phyloP scores from a whole-genome alignment of 176 grass and related monocot genomes.

The Eremochloa ophiuroides region DNA sequence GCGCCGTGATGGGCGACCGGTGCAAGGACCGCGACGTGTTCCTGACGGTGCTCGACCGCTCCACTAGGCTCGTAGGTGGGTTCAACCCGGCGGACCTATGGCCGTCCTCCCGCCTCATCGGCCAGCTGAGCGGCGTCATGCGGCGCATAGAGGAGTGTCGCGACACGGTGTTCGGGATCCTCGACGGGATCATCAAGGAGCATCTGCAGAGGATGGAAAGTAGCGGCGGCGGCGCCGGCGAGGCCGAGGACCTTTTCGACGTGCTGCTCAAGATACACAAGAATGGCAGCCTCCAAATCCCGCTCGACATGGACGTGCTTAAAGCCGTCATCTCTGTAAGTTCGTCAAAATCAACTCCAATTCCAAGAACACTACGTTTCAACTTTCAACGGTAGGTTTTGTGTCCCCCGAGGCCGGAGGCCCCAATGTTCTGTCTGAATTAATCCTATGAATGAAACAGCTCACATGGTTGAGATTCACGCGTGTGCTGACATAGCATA shows the following conservation, averaged over 20 bases:
- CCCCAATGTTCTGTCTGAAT: too few species aligned
- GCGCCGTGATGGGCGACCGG: conserved; percentile 40
- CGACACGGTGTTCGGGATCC: conserved; percentile 33
- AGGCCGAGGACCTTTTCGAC: too few species aligned
- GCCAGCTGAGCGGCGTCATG: conserved; percentile 21
- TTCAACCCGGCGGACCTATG: conserved; percentile 56
- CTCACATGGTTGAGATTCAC: too few species aligned
- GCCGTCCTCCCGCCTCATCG: conserved; percentile 36
- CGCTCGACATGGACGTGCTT: conserved; percentile 36
- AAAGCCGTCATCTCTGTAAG: too few species aligned
- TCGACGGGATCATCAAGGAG: conserved; percentile 49
- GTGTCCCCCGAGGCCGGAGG: too few species aligned
- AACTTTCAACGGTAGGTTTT: too few species aligned
- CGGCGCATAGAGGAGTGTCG: conserved; percentile 22
- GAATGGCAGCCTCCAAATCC: conserved; percentile 22
- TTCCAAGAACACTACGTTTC: too few species aligned
- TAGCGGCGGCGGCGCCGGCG: background rate
- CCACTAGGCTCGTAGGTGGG: background rate
- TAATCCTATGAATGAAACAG: too few species aligned
- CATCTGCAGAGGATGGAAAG: conserved; percentile 28
- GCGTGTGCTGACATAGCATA: too few species aligned
- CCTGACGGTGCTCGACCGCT: background rate
- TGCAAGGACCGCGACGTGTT: conserved; percentile 50
- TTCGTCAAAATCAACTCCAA: too few species aligned
- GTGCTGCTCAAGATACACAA: conserved; percentile 51